Conservation (phyloP, 495 filamentous ascomycete species). For the Podospora anserina region DNA sequence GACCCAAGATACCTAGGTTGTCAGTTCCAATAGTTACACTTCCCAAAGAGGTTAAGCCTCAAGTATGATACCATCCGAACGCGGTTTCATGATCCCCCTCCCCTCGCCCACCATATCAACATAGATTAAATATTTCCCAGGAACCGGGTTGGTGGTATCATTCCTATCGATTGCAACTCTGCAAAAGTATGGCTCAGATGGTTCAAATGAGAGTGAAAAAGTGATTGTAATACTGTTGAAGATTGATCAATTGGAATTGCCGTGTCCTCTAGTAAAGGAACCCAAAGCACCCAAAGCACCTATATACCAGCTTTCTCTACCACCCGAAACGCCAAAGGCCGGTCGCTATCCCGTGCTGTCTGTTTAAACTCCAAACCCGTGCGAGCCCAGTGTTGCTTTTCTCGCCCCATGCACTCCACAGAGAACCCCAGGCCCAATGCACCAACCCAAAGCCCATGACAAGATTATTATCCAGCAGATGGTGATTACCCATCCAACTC, state of each 20-base stretch:
- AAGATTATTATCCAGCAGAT: no score
- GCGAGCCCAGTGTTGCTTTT: background rate
- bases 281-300: background rate
- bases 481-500: conserved; percentile 45
- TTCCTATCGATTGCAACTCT: no score
- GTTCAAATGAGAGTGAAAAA: background rate
- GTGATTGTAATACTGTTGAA: background rate
- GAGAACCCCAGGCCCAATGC: background rate
- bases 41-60: background rate
- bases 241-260: background rate
- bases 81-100: no score
- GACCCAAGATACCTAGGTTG: no score
- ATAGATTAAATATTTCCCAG: no score
- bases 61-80: background rate
- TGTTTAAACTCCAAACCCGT: background rate
- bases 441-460: no score
- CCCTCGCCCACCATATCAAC: no score
- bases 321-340: background rate
- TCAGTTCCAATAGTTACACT: background rate
- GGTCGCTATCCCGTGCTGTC: background rate
- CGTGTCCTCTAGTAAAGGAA: background rate
- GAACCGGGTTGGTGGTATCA: no score
- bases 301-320: background rate
- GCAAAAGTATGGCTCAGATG: no score
- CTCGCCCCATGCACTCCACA: background rate